Evolutionary conservation across 2,329 filamentous ascomycete genomes (phyloP).

Genomic region (Gnomoniopsis sp.): DNA sequence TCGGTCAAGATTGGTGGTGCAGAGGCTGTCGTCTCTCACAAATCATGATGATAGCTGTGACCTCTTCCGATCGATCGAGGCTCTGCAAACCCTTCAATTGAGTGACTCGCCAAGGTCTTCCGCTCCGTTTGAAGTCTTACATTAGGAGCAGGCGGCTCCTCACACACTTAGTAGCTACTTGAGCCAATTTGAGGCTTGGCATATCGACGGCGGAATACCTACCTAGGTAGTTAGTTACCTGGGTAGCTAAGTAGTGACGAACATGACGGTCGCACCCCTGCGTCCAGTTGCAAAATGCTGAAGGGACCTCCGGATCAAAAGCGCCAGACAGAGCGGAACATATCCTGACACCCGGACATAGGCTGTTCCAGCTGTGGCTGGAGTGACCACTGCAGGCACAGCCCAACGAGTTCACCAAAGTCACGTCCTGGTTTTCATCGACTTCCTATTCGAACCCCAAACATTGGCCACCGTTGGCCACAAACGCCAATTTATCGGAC

Average conservation of each 20-base stretch:
- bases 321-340: too few relatives aligned
- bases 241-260: conserved; percentile 61
- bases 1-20: not conserved
- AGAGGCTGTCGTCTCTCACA: not conserved
- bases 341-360: too few relatives aligned
- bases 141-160: conserved; percentile 26
- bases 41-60: not conserved
- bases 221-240: too few relatives aligned
- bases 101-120: conserved; percentile 5
- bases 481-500: too few relatives aligned
- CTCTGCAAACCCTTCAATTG: not conserved
- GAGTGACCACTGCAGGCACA: too few relatives aligned
- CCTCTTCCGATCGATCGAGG: not conserved
- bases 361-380: too few relatives aligned
- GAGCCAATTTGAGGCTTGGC: conserved; percentile 49
- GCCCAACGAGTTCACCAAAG: too few relatives aligned
- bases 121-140: conserved; percentile 19
- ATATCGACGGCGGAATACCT: conserved; percentile 69
- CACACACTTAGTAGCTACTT: conserved; percentile 44
- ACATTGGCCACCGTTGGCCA: too few relatives aligned
- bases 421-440: too few relatives aligned
- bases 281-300: not conserved
- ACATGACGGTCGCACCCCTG: not conserved
- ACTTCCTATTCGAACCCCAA: too few relatives aligned
- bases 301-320: not conserved